phyloP scores from a whole-genome alignment of 2,329 filamentous ascomycete genomes.

The Hypocreales sp. region DNA sequence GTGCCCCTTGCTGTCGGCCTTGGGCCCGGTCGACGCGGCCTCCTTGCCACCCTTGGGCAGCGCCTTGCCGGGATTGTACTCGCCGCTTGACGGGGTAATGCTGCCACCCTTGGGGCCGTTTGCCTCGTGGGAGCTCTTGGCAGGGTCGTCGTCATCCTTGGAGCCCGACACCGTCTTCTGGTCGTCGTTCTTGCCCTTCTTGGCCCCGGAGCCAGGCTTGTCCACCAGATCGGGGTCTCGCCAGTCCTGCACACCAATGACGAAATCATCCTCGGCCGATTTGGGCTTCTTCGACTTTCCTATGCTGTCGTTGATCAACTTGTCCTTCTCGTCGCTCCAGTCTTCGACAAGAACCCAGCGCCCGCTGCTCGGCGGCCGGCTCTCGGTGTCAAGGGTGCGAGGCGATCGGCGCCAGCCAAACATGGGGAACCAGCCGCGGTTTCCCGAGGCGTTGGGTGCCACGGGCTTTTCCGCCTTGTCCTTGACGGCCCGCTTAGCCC shows the following conservation, averaged over 20 bases:
- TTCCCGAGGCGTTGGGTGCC: constrained; percentile 7
- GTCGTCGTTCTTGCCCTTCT: constrained; percentile 2
- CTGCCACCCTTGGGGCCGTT: constrained; percentile 44
- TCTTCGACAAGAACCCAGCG: constrained; percentile 58
- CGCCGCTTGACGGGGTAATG: constrained; percentile 56
- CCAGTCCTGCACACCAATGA: constrained; percentile 80
- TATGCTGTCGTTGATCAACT: constrained; percentile 23
- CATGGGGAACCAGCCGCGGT: constrained; percentile 27
- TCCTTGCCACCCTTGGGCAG: constrained; percentile 3
- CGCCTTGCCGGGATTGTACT: constrained; percentile 31
- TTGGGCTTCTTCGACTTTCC: constrained; percentile 9
- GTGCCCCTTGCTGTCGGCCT: constrained; percentile 17
- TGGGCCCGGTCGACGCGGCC: not conserved
- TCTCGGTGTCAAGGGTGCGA: constrained; percentile 28
- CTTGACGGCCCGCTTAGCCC: constrained; percentile 11
- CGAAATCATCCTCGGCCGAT: constrained; percentile 34
- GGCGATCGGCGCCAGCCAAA: constrained; percentile 20
- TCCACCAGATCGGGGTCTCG: constrained; percentile 49
- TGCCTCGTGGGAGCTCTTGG: constrained; percentile 2
- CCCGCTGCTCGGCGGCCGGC: constrained; percentile 56
- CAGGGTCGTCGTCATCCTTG: constrained; percentile 1
- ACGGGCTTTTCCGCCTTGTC: constrained; percentile 7
- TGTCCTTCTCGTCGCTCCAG: constrained; percentile 41
- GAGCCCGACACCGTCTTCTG: constrained; percentile 1
- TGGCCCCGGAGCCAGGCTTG: constrained; percentile 8